phyloP scores from a whole-genome alignment of 345 rosid genomes.

The Acer negundo region DNA sequence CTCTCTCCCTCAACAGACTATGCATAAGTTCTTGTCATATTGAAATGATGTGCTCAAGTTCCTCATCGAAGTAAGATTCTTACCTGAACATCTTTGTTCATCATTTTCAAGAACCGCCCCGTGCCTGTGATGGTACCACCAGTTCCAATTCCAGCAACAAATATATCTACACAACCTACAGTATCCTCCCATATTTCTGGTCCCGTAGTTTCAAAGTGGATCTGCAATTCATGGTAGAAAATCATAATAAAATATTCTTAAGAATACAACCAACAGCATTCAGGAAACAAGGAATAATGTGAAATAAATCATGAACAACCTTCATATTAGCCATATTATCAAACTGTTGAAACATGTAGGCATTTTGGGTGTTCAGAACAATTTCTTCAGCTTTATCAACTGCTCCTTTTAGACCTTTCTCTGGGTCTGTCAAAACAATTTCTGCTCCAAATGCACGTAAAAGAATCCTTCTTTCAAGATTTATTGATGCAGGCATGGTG shows the following conservation, averaged over 20 bases:
- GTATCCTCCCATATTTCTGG: constrained; percentile 98
- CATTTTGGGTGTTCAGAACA: constrained; percentile 59
- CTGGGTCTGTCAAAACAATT: constrained; percentile 76
- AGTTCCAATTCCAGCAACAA: constrained; percentile 90
- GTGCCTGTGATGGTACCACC: constrained; percentile 92
- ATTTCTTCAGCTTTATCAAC: constrained; percentile 88
- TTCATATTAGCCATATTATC: constrained; percentile 72
- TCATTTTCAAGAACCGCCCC: constrained; percentile 79
- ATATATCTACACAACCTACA: constrained; percentile 63
- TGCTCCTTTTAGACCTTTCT: constrained; percentile 86
- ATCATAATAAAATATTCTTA: background rate
- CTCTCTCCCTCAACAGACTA: background rate
- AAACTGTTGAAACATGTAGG: constrained; percentile 82
- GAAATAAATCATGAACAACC: constrained; percentile 37
- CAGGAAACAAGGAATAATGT: background rate
- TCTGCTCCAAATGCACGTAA: constrained; percentile 91
- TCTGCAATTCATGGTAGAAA: constrained; percentile 43
- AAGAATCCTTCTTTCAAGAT: constrained; percentile 80
- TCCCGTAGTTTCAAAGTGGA: constrained; percentile 90
- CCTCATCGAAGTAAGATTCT: background rate
- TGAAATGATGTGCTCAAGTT: constrained; percentile 10
- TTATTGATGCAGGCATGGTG: constrained; percentile 91
- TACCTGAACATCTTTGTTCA: constrained; percentile 74
- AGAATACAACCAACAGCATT: background rate
- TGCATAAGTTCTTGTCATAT: background rate